phyloP scores from a whole-genome alignment of 2,329 filamentous ascomycete genomes.

The Colletotrichum acutatum region DNA sequence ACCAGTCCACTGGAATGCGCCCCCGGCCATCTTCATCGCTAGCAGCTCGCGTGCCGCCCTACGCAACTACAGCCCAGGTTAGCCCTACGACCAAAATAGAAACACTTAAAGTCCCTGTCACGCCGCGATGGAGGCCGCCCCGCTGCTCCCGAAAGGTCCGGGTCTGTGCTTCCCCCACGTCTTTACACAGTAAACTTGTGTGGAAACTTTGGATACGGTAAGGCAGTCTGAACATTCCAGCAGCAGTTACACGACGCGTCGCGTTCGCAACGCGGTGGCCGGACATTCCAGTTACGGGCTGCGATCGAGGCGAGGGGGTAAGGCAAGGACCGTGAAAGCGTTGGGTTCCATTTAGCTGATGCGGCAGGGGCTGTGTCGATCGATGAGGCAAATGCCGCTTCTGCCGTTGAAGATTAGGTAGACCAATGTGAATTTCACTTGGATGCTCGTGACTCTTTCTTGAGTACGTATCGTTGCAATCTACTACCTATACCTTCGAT shows the following conservation, averaged over 20 bases:
- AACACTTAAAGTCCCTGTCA: conserved; percentile 22
- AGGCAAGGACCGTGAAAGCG: too few species aligned
- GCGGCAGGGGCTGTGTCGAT: neutral
- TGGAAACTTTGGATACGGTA: too few species aligned
- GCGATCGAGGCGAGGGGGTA: neutral
- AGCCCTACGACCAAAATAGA: conserved; percentile 27
- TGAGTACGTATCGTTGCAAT: neutral
- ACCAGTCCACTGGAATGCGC: conserved; percentile 6
- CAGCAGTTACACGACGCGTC: neutral
- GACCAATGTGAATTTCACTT: neutral
- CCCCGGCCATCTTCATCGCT: neutral
- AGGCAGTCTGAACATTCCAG: neutral
- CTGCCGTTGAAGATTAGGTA: neutral
- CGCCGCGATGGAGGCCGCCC: neutral
- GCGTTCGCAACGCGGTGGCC: neutral
- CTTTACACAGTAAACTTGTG: too few species aligned
- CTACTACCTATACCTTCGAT: neutral
- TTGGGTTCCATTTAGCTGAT: neutral
- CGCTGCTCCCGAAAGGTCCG: neutral
- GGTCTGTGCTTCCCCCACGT: neutral
- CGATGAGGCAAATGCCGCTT: neutral
- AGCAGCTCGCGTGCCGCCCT: neutral
- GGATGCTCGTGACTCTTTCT: neutral
- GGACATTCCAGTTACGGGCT: neutral
- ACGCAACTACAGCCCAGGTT: neutral